A percentile compares a stretch with the other conserved stretches of the same genome.
Evolutionary conservation across 2,329 filamentous ascomycete genomes (phyloP).

Genomic region (Diplodia sapinea): DNA sequence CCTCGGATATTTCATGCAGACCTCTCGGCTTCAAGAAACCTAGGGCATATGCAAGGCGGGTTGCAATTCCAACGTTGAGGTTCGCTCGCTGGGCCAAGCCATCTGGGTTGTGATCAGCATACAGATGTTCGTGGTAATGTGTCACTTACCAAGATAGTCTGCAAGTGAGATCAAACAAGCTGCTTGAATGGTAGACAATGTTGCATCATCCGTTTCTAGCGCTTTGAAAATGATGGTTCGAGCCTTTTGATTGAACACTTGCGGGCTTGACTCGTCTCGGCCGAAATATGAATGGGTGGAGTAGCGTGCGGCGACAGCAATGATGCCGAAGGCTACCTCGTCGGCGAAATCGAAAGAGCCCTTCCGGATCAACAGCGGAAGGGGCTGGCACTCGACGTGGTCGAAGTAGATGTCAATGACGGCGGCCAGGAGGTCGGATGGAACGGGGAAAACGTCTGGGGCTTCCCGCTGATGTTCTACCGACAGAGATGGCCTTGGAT

Average conservation of each 20-base stretch:
- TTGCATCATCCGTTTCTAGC: background rate
- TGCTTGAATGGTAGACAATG: conserved; percentile 1
- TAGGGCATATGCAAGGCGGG: background rate
- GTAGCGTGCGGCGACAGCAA: background rate
- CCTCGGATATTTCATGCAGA: background rate
- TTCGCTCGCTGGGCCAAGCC: background rate
- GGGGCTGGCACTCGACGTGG: background rate
- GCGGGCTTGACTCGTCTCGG: background rate
- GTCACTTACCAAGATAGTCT: background rate
- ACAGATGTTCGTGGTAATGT: background rate
- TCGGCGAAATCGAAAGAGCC: background rate
- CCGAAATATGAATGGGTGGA: background rate
- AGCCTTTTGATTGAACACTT: background rate
- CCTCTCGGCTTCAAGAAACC: background rate
- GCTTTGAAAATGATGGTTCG: background rate
- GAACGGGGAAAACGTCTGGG: background rate
- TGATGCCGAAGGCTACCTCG: background rate
- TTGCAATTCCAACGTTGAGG: background rate
- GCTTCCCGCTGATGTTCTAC: background rate
- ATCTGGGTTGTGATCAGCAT: background rate
- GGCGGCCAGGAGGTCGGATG: background rate
- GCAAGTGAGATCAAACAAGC: conserved; percentile 1
- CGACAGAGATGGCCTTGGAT: background rate
- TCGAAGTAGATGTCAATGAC: background rate
- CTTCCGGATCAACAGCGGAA: background rate